phyloP scores from a whole-genome alignment of 805 yeast genomes.

The Jamesozyma hellenica region DNA sequence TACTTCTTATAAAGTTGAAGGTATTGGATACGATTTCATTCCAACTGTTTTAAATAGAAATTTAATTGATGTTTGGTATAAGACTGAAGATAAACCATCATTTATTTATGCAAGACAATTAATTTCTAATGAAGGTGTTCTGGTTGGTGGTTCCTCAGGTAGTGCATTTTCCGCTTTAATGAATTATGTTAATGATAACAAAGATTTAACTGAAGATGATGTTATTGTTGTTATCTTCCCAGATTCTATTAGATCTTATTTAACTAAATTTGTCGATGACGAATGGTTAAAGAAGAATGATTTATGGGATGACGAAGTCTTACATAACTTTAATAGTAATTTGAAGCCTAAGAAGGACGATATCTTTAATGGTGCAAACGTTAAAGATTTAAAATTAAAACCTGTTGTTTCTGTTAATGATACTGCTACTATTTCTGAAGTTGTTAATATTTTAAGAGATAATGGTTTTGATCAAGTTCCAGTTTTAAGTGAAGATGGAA shows the following conservation, averaged over 20 bases:
- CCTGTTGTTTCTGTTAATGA: constrained; percentile 70
- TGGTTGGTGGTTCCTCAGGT: constrained; percentile 87
- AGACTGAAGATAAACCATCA: constrained; percentile 74
- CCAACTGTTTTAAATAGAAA: constrained; percentile 69
- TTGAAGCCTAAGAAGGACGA: constrained; percentile 27
- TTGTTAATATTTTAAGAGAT: constrained; percentile 57
- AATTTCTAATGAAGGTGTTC: constrained; percentile 74
- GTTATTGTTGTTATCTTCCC: constrained; percentile 75
- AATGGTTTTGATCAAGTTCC: constrained; percentile 84
- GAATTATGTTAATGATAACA: constrained; percentile 50
- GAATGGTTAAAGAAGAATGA: constrained; percentile 82
- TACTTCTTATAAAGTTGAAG: constrained; percentile 70
- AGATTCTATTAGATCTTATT: constrained; percentile 76
- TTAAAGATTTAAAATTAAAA: constrained; percentile 59
- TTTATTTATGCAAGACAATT: constrained; percentile 73
- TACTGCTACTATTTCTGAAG: constrained; percentile 49
- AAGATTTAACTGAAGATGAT: constrained; percentile 58
- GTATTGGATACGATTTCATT: constrained; percentile 82
- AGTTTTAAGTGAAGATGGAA: constrained; percentile 45
- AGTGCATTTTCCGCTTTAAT: constrained; percentile 74
- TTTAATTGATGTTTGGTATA: constrained; percentile 68
- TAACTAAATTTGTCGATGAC: constrained; percentile 81
- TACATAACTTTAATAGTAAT: constrained; percentile 24
- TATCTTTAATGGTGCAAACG: constrained; percentile 45
- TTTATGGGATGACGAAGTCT: constrained; percentile 48